Evolutionary conservation across 148 eudicot species (phyloP).

Genomic region (Arctostaphylos glauca): DNA sequence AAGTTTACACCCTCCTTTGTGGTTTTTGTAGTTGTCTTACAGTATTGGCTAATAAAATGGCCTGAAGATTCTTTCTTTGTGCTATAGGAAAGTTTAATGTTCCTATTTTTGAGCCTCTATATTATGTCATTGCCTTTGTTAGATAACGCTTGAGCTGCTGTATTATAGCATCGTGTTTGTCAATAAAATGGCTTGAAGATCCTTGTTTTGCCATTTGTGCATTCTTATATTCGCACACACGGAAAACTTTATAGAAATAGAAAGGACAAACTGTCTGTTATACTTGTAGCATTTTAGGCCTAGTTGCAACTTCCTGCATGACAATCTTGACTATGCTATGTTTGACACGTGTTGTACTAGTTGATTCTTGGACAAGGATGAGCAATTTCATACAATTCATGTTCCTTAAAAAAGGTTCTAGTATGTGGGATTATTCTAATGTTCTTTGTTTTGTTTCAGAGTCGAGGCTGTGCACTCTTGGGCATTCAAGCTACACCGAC

Average conservation of each 20-base stretch:
- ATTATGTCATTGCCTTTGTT: not conserved
- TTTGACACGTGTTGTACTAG: not conserved
- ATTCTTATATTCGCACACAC: not conserved
- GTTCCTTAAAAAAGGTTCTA: not conserved
- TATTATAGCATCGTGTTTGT: not conserved
- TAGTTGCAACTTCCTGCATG: not conserved
- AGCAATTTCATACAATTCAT: not conserved
- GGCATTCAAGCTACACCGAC: constrained; percentile 94
- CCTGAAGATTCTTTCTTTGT: not conserved
- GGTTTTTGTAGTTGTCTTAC: not conserved
- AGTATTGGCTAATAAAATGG: not conserved
- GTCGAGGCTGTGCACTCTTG: constrained; percentile 92
- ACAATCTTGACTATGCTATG: not conserved
- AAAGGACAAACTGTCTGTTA: not conserved
- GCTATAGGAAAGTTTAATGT: not conserved
- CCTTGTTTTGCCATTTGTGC: not conserved
- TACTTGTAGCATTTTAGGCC: not conserved
- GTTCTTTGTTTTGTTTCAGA: constrained; percentile 41
- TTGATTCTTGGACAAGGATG: not conserved
- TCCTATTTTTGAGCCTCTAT: not conserved
- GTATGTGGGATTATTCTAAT: constrained; percentile 10
- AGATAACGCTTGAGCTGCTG: not conserved
- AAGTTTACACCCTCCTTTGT: not conserved
- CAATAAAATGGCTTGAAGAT: not conserved
- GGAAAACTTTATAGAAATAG: not conserved